Evolutionary conservation across 2,329 filamentous ascomycete species (phyloP), one percentile per base, ranked within the genome.

Genomic region (Claviceps sp.): DNA sequence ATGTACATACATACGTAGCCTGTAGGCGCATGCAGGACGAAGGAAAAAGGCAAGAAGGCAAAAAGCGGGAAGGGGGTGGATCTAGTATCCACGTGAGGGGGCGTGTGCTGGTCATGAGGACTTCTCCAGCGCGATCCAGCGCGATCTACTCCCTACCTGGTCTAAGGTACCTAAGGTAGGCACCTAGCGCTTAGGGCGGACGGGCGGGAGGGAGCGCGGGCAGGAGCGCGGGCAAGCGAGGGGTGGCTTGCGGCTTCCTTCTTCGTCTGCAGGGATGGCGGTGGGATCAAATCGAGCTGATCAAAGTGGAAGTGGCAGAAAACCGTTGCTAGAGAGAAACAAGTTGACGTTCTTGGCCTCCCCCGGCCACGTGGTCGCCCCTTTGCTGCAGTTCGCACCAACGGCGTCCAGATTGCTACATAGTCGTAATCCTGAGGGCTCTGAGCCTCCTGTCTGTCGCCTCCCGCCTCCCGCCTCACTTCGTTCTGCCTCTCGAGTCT

Each of bases 171-270:
- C n/a, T n/a, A n/a, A n/a, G 30, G 30, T 11, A 34, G 30, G 30
- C 11, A 11, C 34, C 47, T 44, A 37, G 51, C 26, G 20, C 51
- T 22, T 52, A 9, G 49, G 30, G 30, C 24, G 49, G 47, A 37
- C 51, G 43, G 42, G 37, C 47, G 51, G 42, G 41, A 47, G 34
- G 51, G 47, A 49, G 14, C 30, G 47, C 47, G 51, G 42, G 41
- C 40, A 20, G 51, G 47, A 46, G n/a, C 26, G 47, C 47, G 37
- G 41, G 42, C 20, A 45, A 34, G 43, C 8, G 20, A 20, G 47
- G 51, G 43, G 47, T 50, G 51, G 51, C 41, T 50, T 50, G 47
- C 47, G 34, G 42, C 37, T 30, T 9, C 43, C 37, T 44, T 43
- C 42, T 34, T 45, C 26, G 42, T 37, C 43, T 43, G 45, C 45